phyloP scores from a whole-genome alignment of 78 protist species.

The Dictyostelium citrinum region DNA sequence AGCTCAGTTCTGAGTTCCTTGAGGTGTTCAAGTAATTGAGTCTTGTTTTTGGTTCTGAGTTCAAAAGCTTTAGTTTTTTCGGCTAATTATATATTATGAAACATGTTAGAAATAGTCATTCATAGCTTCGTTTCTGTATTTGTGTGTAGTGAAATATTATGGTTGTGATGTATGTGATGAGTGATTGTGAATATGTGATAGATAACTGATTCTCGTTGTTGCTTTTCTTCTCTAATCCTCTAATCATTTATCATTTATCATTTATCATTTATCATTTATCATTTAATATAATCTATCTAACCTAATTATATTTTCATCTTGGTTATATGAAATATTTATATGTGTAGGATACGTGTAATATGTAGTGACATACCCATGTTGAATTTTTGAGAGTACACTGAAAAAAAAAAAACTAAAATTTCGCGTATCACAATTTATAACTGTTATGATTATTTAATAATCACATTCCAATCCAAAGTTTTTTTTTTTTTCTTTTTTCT shows the following conservation, averaged over 20 bases:
- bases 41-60: constrained; percentile 63
- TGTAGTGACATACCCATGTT: constrained; percentile 23
- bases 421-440: background rate
- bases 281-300: no score
- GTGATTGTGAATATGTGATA: background rate
- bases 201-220: no score
- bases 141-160: background rate
- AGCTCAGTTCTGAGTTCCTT: constrained; percentile 46
- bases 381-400: background rate
- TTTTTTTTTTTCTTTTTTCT: background rate
- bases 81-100: constrained; percentile 6
- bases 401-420: constrained; percentile 1
- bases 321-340: background rate
- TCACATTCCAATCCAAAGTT: background rate
- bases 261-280: no score
- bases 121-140: background rate
- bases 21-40: constrained; percentile 32
- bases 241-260: no score
- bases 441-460: no score
- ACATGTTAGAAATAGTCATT: background rate
- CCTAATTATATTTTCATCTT: no score
- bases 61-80: constrained; percentile 73
- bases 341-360: background rate
- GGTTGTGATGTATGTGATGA: background rate
- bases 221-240: no score